Evolutionary conservation across 192 early-diverging fungal species (phyloP).

Genomic region (Podila horticola): DNA sequence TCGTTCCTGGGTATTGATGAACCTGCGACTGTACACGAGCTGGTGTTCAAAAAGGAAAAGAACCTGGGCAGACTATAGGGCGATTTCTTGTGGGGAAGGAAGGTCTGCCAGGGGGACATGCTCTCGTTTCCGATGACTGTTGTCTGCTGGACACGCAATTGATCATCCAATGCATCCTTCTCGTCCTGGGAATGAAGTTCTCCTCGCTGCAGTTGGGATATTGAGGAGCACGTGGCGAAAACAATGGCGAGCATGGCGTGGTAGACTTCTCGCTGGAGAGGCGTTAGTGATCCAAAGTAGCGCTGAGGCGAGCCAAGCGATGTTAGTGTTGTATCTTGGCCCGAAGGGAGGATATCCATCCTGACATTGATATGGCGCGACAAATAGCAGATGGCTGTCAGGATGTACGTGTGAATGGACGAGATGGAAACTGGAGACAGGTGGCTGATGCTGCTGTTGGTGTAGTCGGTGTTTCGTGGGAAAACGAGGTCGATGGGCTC

Average conservation of each 20-base stretch:
- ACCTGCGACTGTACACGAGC: constrained; percentile 43
- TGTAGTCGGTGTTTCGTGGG: background rate
- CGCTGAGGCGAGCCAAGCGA: constrained; percentile 41
- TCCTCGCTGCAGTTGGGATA: background rate
- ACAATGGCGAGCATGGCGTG: constrained; percentile 37
- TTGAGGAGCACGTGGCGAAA: constrained; percentile 22
- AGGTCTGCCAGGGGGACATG: constrained; percentile 28
- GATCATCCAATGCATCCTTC: constrained; percentile 3
- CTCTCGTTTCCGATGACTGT: constrained; percentile 24
- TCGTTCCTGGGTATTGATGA: constrained; percentile 47
- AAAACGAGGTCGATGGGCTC: constrained; percentile 47
- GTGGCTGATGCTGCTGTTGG: background rate
- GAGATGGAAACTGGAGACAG: constrained; percentile 20
- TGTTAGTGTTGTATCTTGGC: constrained; percentile 38
- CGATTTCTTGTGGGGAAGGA: constrained; percentile 19
- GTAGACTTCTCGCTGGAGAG: constrained; percentile 15
- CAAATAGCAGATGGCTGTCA: constrained; percentile 43
- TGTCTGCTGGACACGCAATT: constrained; percentile 19
- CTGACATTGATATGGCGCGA: constrained; percentile 44
- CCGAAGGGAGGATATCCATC: constrained; percentile 44
- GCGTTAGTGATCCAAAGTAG: constrained; percentile 13
- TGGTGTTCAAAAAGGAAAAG: constrained; percentile 40
- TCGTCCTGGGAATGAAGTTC: background rate
- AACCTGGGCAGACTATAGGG: constrained; percentile 37
- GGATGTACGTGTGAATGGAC: constrained; percentile 24